Evolutionary conservation across 1,284 basidiomycete genomes (phyloP).

Genomic region (Cystobasidium sp.): DNA sequence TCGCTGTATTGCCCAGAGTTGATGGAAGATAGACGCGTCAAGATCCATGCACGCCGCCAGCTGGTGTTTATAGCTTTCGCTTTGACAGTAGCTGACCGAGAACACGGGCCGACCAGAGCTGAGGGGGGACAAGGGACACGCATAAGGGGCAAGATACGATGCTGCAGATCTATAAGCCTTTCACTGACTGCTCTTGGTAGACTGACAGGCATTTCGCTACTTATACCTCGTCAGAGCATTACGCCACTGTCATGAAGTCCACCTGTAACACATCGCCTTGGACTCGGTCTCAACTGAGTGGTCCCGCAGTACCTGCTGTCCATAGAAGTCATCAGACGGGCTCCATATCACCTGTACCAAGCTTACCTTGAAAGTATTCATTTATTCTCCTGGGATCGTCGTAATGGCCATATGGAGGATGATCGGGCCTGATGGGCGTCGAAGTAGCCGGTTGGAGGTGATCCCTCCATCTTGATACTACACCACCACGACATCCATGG

Average conservation of each 20-base stretch:
- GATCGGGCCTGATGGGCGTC: not conserved
- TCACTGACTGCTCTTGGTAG: not conserved
- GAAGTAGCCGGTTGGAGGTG: not conserved
- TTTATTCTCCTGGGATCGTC: too few relatives aligned
- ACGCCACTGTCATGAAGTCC: too few relatives aligned
- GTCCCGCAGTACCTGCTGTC: too few relatives aligned
- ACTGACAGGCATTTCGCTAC: not conserved
- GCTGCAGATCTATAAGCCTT: not conserved
- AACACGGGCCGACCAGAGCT: too few relatives aligned
- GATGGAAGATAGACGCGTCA: slow-evolving; percentile 8
- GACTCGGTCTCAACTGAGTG: too few relatives aligned
- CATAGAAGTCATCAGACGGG: too few relatives aligned
- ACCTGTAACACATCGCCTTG: too few relatives aligned
- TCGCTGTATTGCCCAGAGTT: not conserved
- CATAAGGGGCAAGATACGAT: too few relatives aligned
- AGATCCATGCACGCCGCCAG: not conserved
- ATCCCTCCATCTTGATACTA: not conserved
- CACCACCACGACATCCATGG: not conserved
- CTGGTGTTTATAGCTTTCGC: slow-evolving; percentile 5
- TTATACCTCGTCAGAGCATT: not conserved
- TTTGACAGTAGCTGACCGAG: too few relatives aligned
- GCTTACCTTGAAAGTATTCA: too few relatives aligned
- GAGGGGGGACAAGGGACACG: too few relatives aligned
- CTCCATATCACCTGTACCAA: too few relatives aligned
- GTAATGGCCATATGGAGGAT: not conserved